These are phyloP conservation scores for Ogataea siamensis DNA, from an alignment of 805 yeast species.

Conservation along the genomic window DNA sequence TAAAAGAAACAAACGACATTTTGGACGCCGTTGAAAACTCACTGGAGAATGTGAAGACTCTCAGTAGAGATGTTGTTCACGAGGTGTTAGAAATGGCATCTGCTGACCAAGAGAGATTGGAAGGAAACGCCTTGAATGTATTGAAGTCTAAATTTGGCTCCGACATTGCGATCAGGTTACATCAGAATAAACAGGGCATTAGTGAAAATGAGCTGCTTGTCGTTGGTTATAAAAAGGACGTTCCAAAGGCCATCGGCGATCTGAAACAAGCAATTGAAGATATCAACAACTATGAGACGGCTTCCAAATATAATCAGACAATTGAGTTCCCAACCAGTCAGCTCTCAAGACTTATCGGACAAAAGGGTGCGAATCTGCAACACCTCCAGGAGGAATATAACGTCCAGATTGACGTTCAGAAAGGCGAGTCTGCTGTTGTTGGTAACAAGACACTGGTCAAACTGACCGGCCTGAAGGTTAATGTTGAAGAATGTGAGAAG, in stretches of 20 bases:
- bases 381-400: constrained; percentile 69
- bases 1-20: constrained; percentile 53
- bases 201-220: constrained; percentile 55
- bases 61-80: constrained; percentile 52
- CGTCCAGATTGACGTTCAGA: constrained; percentile 67
- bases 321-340: constrained; percentile 64
- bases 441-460: constrained; percentile 48
- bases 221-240: constrained; percentile 69
- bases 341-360: constrained; percentile 84
- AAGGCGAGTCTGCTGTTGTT: constrained; percentile 46
- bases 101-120: constrained; percentile 55
- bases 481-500: constrained; percentile 68
- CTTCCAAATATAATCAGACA: constrained; percentile 41
- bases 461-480: constrained; percentile 74
- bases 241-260: constrained; percentile 50
- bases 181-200: constrained; percentile 39
- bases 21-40: constrained; percentile 54
- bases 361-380: constrained; percentile 74
- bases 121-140: constrained; percentile 54
- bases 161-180: constrained; percentile 46
- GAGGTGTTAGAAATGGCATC: constrained; percentile 50
- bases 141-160: constrained; percentile 33
- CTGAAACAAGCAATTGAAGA: constrained; percentile 53
- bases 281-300: constrained; percentile 38
- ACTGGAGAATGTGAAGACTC: constrained; percentile 56